These are phyloP conservation scores for Penicillium freii DNA, from an alignment of 2,329 filamentous ascomycete species.

Conservation along the genomic window DNA sequence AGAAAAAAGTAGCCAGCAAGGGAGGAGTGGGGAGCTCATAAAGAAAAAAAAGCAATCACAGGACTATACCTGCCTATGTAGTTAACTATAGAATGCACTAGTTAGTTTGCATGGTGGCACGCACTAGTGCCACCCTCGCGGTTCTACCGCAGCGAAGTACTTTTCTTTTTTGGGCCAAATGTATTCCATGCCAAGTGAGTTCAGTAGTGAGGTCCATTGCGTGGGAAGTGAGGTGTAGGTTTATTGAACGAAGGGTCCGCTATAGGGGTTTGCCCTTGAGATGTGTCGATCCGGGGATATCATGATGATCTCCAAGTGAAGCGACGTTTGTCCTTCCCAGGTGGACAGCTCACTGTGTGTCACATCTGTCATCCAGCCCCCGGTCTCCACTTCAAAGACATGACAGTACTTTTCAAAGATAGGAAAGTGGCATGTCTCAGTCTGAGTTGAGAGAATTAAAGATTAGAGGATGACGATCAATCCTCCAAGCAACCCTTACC, in stretches of 20 bases:
- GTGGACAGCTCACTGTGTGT: neutral
- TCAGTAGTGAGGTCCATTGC: neutral
- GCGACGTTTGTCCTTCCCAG: neutral
- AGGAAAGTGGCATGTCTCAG: conserved; percentile 21
- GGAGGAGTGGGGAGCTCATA: conserved; percentile 8
- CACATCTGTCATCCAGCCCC: conserved; percentile 7
- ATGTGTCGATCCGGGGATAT: conserved; percentile 21
- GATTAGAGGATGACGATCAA: conserved; percentile 11
- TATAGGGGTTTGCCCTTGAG: conserved; percentile 3
- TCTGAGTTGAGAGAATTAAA: neutral
- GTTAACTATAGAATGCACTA: conserved; percentile 10
- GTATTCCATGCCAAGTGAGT: neutral
- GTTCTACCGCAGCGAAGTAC: neutral
- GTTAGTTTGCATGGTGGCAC: conserved; percentile 11
- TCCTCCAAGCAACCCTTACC: conserved; percentile 14
- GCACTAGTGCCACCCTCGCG: conserved; percentile 7
- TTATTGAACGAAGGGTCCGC: conserved; percentile 1
- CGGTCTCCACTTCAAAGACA: conserved; percentile 13
- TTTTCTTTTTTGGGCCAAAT: neutral
- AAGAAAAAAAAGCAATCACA: conserved; percentile 15
- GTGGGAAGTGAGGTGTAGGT: neutral
- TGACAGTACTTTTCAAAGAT: conserved; percentile 1
- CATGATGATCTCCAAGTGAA: neutral
- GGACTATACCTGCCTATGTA: conserved; percentile 12
- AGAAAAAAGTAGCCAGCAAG: conserved; percentile 5